Evolutionary conservation across 345 rosid species (phyloP).

Genomic region (Streptanthus diversifolius): DNA sequence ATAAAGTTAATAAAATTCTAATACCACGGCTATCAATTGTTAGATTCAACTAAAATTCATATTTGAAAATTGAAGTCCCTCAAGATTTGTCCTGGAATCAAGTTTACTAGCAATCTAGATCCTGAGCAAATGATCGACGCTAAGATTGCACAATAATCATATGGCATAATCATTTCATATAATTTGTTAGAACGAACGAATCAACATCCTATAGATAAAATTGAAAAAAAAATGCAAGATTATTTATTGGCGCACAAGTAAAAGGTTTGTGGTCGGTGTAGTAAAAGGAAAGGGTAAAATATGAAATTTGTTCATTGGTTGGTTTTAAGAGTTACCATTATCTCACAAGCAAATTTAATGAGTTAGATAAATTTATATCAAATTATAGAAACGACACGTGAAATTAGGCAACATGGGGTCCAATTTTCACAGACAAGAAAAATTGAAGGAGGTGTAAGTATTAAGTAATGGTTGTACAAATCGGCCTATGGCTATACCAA

Average conservation of each 20-base stretch:
- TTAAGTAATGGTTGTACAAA: not conserved
- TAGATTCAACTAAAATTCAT: no score
- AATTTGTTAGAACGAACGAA: not conserved
- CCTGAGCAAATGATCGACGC: not conserved
- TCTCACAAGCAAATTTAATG: constrained; percentile 7
- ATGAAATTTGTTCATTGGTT: not conserved
- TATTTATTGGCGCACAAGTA: not conserved
- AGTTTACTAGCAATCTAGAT: not conserved
- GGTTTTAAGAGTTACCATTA: not conserved
- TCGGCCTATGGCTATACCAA: not conserved
- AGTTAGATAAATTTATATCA: not conserved
- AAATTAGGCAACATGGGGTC: not conserved
- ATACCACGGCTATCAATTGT: no score
- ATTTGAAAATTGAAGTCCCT: no score
- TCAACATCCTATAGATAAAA: not conserved
- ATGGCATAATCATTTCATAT: not conserved
- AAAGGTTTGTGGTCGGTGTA: not conserved
- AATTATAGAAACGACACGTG: not conserved
- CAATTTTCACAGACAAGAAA: not conserved
- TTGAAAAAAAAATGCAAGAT: not conserved
- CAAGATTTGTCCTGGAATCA: no score
- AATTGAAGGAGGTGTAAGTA: not conserved
- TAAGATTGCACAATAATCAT: not conserved
- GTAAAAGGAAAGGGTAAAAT: not conserved
- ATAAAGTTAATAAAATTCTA: no score